Evolutionary conservation across 805 yeast species (phyloP).

Genomic region (Saccharomycopsis amapae): DNA sequence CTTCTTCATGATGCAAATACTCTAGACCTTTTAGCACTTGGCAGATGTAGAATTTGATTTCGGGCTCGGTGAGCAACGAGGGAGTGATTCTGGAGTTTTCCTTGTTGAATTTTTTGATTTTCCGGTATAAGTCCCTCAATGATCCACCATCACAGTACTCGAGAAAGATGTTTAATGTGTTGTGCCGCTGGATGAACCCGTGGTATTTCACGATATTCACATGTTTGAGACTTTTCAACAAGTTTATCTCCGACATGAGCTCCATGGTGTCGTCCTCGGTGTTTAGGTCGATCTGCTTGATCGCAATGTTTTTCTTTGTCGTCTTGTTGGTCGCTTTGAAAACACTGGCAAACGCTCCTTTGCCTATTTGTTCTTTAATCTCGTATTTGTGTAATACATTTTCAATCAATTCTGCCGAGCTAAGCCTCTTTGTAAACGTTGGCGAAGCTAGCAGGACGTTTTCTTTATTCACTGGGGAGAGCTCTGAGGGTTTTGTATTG

Average conservation of each 20-base stretch:
- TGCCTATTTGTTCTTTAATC: constrained; percentile 63
- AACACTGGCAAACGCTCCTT: constrained; percentile 89
- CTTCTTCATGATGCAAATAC: constrained; percentile 66
- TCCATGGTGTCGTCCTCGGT: constrained; percentile 14
- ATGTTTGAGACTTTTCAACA: constrained; percentile 75
- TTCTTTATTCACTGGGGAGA: no score
- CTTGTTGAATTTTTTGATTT: background rate
- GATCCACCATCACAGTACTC: constrained; percentile 73
- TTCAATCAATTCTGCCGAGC: constrained; percentile 20
- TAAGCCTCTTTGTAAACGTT: constrained; percentile 5
- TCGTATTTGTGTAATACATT: constrained; percentile 32
- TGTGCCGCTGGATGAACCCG: constrained; percentile 76
- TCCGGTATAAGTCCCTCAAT: constrained; percentile 28
- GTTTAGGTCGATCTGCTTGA: constrained; percentile 52
- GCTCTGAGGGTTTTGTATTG: no score
- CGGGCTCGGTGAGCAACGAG: constrained; percentile 70
- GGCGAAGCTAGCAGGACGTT: background rate
- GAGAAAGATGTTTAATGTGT: constrained; percentile 67
- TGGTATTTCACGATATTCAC: constrained; percentile 88
- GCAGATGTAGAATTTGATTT: constrained; percentile 61
- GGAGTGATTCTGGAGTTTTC: constrained; percentile 55
- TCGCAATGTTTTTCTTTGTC: constrained; percentile 67
- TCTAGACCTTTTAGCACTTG: constrained; percentile 71
- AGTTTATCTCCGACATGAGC: constrained; percentile 50
- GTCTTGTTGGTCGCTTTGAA: constrained; percentile 62